Percentiles rank a stretch among this genome's conserved stretches.
Conservation (phyloP, 73 alveolate species). For the Tetrahymena elliotti region DNA sequence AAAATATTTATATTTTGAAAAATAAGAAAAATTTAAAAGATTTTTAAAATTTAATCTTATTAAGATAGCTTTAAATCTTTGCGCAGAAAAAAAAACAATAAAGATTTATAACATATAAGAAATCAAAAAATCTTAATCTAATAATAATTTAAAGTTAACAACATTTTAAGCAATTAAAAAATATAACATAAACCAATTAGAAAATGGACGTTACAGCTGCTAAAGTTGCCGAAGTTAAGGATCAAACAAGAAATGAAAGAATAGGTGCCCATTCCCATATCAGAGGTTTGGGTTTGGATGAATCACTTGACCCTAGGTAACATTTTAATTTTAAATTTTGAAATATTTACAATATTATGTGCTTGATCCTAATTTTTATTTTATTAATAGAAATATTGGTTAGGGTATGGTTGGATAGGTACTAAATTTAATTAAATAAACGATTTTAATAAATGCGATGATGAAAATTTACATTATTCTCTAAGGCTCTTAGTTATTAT, state of each 20-base stretch:
- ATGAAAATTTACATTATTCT: not conserved
- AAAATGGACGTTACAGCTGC: slow-evolving; percentile 40
- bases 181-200: not conserved
- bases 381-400: slow-evolving; percentile 58
- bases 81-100: not conserved
- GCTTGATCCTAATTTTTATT: not conserved
- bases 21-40: not conserved
- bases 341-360: not conserved
- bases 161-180: not conserved
- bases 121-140: not conserved
- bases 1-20: not conserved
- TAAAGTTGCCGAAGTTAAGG: slow-evolving; percentile 85
- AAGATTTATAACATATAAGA: not conserved
- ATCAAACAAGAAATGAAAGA: slow-evolving; percentile 82
- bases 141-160: not conserved
- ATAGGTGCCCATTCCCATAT: slow-evolving; percentile 98
- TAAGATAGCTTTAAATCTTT: not conserved
- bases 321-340: not conserved
- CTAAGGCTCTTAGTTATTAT: not conserved
- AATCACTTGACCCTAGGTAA: slow-evolving; percentile 80
- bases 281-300: slow-evolving; percentile 95
- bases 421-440: not conserved
- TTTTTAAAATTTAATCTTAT: not conserved
- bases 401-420: slow-evolving; percentile 98
- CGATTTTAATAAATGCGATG: not conserved